A percentile compares a stretch with the other conserved stretches of the same genome.
Conservation (phyloP, 176 grass and related monocot genomes). For the Typha latifolia region DNA sequence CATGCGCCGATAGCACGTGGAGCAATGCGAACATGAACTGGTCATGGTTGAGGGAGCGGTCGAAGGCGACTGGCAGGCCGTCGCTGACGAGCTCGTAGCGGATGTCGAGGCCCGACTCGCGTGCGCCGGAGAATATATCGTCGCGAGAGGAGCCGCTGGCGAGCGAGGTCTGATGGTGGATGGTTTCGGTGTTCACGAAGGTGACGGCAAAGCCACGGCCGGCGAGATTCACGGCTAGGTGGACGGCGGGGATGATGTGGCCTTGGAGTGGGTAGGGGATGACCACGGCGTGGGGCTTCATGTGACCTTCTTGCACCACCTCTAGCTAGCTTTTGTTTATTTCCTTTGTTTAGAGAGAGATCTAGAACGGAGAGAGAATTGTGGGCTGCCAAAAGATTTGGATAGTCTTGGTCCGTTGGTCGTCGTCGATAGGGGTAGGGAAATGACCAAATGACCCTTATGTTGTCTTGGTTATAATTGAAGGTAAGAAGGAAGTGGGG, state of each 20-base stretch:
- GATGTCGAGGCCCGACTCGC: slow-evolving; percentile 22
- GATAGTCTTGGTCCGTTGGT: too few species aligned
- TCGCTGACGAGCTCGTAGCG: slow-evolving; percentile 57
- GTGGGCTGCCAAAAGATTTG: too few species aligned
- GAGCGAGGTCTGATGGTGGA: slow-evolving; percentile 35
- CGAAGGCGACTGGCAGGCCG: slow-evolving; percentile 39
- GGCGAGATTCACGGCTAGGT: slow-evolving; percentile 39
- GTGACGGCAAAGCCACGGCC: slow-evolving; percentile 40
- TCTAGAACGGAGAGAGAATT: neutral
- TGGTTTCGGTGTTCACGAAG: slow-evolving; percentile 59
- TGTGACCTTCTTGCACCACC: neutral
- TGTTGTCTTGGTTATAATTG: too few species aligned
- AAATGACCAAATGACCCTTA: too few species aligned
- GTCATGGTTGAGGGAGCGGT: slow-evolving; percentile 46
- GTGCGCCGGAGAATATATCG: slow-evolving; percentile 29
- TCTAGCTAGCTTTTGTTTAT: neutral
- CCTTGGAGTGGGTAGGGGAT: slow-evolving; percentile 53
- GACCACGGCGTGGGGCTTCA: slow-evolving; percentile 49
- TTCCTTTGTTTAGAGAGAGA: neutral
- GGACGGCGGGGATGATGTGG: slow-evolving; percentile 57
- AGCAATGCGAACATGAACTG: slow-evolving; percentile 43
- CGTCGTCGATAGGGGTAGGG: too few species aligned
- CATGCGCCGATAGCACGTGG: slow-evolving; percentile 46
- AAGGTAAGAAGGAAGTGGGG: too few species aligned
- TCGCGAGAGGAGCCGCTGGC: neutral